These are phyloP conservation scores for Arachis hypogaea DNA, from an alignment of 306 rosid species.

Conservation along the genomic window DNA sequence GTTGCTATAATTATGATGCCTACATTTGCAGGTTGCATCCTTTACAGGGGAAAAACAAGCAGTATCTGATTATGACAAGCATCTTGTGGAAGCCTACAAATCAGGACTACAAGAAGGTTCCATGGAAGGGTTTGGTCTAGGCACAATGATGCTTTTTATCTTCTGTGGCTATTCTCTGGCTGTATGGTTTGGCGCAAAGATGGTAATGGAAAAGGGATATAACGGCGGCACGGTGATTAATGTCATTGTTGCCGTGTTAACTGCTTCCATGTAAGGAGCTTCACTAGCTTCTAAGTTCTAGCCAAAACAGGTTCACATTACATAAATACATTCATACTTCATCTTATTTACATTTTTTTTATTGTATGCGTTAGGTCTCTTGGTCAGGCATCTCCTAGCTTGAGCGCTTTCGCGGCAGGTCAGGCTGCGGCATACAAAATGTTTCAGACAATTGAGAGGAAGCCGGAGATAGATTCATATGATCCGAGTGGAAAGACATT, in stretches of 20 bases:
- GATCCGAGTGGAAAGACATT: slow-evolving; percentile 63
- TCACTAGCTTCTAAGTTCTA: neutral
- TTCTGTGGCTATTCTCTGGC: slow-evolving; percentile 73
- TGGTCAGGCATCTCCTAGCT: slow-evolving; percentile 89
- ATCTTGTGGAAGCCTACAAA: slow-evolving; percentile 70
- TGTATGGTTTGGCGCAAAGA: slow-evolving; percentile 79
- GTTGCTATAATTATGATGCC: slow-evolving; percentile 27
- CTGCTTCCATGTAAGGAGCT: slow-evolving; percentile 75
- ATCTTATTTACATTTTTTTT: slow-evolving; percentile 15
- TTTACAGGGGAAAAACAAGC: slow-evolving; percentile 89
- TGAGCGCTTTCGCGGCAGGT: slow-evolving; percentile 90
- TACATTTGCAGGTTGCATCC: slow-evolving; percentile 68
- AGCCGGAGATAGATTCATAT: slow-evolving; percentile 77
- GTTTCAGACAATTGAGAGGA: slow-evolving; percentile 81
- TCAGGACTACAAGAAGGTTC: slow-evolving; percentile 74
- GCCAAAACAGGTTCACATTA: neutral
- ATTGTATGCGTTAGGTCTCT: slow-evolving; percentile 64
- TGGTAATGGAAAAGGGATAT: slow-evolving; percentile 78
- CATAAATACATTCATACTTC: neutral
- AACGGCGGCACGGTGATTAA: slow-evolving; percentile 77
- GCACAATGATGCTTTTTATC: slow-evolving; percentile 58
- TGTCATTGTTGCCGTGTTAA: slow-evolving; percentile 75
- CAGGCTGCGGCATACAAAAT: slow-evolving; percentile 93
- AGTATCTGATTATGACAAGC: slow-evolving; percentile 54
- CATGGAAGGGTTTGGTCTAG: slow-evolving; percentile 68